Percentiles rank a stretch among this genome's conserved stretches.
Evolutionary conservation across 2,329 filamentous ascomycete species (phyloP).

Genomic region (Ciborinia camelliae): DNA sequence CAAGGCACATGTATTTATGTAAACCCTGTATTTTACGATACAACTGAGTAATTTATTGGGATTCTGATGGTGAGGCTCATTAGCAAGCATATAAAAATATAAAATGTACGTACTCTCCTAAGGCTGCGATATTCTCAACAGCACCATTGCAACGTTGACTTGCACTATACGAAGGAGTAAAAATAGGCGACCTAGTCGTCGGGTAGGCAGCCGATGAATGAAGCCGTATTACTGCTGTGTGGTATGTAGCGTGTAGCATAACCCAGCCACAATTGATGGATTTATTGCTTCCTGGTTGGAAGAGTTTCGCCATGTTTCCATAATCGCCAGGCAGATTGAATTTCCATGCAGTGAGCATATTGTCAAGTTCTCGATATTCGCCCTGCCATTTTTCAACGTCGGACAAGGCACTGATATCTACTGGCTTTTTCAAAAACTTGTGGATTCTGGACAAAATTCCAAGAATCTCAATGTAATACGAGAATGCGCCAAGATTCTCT

Average conservation of each 20-base stretch:
- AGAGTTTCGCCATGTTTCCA: conserved; percentile 76
- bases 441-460: conserved; percentile 86
- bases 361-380: conserved; percentile 81
- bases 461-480: conserved; percentile 85
- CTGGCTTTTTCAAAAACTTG: conserved; percentile 81
- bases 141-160: conserved; percentile 78
- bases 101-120: conserved; percentile 60
- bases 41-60: neutral
- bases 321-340: conserved; percentile 79
- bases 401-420: conserved; percentile 78
- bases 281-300: conserved; percentile 65
- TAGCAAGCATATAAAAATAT: neutral
- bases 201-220: conserved; percentile 93
- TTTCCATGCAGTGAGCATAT: conserved; percentile 76
- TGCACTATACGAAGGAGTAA: conserved; percentile 83
- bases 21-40: neutral
- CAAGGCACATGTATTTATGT: neutral
- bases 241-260: conserved; percentile 72
- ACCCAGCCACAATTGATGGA: conserved; percentile 78
- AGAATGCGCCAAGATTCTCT: conserved; percentile 82
- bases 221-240: conserved; percentile 83
- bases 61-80: neutral
- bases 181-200: conserved; percentile 81
- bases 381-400: conserved; percentile 90
- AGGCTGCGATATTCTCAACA: conserved; percentile 75